Evolutionary conservation across 441 rosid genomes (phyloP).

Genomic region (Mallotus japonicus): DNA sequence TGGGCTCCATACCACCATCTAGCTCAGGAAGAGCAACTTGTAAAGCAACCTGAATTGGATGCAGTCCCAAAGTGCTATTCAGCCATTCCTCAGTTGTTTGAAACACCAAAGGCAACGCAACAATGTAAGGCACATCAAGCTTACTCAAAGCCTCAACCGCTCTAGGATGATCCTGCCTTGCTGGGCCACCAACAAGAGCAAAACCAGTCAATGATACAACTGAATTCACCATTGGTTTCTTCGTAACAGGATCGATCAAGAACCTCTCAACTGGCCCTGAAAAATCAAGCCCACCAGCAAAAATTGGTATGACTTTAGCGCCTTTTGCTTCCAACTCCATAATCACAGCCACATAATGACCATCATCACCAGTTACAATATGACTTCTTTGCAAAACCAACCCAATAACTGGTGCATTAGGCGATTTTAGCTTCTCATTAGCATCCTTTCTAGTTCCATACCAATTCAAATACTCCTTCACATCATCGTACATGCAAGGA

Average conservation of each 20-base stretch:
- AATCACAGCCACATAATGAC: conserved; percentile 96
- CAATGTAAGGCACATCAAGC: conserved; percentile 93
- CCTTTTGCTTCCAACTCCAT: conserved; percentile 98
- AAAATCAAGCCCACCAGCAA: conserved; percentile 94
- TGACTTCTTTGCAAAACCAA: conserved; percentile 94
- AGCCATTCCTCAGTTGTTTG: conserved; percentile 99
- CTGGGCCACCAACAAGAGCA: conserved; percentile 99
- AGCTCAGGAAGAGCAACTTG: conserved; percentile 99
- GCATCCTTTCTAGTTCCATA: conserved; percentile 82
- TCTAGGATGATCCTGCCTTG: conserved; percentile 98
- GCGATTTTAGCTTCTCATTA: conserved; percentile 60
- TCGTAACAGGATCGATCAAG: conserved; percentile 62
- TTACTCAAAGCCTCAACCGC: conserved; percentile 86
- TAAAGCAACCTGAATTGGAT: conserved; percentile 98
- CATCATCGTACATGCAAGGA: conserved; percentile 93
- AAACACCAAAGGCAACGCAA: conserved; percentile 93
- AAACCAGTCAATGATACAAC: conserved; percentile 87
- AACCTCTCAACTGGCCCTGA: conserved; percentile 91
- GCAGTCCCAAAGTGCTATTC: conserved; percentile 89
- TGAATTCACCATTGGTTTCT: conserved; percentile 72
- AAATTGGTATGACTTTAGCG: conserved; percentile 93
- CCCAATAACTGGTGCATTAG: conserved; percentile 75
- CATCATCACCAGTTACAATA: conserved; percentile 95
- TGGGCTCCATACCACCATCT: conserved; percentile 99
- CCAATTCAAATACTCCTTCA: conserved; percentile 95